Evolutionary conservation across 169 alveolate species (phyloP).

Genomic region (Theileria luwenshuni): DNA sequence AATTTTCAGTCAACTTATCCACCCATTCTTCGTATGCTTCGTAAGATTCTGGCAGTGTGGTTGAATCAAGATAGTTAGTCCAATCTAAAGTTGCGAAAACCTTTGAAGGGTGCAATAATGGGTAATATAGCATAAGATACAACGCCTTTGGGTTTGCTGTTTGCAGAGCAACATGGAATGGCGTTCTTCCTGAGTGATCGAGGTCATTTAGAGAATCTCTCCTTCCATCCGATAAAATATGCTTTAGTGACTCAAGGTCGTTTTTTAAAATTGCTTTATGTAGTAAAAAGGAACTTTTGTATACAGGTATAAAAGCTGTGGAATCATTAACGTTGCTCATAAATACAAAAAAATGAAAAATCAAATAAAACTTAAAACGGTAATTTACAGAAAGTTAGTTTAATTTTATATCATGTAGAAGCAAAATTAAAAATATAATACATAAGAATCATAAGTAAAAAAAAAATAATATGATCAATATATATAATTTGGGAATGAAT

Average conservation of each 20-base stretch:
- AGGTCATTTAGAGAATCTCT: slow-evolving; percentile 60
- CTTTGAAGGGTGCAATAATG: slow-evolving; percentile 53
- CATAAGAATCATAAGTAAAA: no score
- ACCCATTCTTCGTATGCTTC: neutral
- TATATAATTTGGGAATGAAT: no score
- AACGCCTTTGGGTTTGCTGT: slow-evolving; percentile 63
- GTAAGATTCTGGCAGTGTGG: no score
- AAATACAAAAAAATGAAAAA: neutral
- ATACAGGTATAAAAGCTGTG: slow-evolving; percentile 30
- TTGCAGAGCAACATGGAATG: slow-evolving; percentile 63
- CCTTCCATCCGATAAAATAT: slow-evolving; percentile 41
- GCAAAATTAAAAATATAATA: no score
- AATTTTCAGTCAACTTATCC: neutral
- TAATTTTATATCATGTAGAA: no score
- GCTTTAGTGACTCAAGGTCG: slow-evolving; percentile 50
- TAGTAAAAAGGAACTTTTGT: slow-evolving; percentile 16
- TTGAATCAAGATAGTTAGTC: slow-evolving; percentile 23
- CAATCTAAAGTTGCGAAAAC: slow-evolving; percentile 59
- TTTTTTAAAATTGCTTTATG: slow-evolving; percentile 44
- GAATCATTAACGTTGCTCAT: slow-evolving; percentile 27
- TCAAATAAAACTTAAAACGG: neutral
- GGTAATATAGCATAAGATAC: slow-evolving; percentile 56
- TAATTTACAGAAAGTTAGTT: no score
- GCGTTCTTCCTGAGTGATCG: slow-evolving; percentile 65
- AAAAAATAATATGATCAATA: no score